Evolutionary conservation across 2,329 filamentous ascomycete species (phyloP).

Genomic region (Sclerotinia nivalis): DNA sequence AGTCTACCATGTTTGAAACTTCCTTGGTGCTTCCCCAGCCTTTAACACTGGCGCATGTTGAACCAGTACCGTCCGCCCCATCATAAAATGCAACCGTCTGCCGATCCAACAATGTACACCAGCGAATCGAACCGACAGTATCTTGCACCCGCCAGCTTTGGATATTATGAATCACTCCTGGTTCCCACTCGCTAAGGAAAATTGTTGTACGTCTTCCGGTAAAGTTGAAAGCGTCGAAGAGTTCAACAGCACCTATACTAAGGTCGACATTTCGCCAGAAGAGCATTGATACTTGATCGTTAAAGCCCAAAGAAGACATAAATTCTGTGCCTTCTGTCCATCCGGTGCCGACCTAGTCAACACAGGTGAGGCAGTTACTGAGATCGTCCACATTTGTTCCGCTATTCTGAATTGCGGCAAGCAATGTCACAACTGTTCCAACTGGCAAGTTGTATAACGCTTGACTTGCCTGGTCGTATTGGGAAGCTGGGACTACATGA

Average conservation of each 20-base stretch:
- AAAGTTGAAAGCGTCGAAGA: neutral
- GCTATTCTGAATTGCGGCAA: neutral
- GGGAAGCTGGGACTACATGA: neutral
- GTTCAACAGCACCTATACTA: conserved; percentile 2
- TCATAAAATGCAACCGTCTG: too few relatives aligned
- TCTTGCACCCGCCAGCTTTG: conserved; percentile 1
- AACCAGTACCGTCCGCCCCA: too few relatives aligned
- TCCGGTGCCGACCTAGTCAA: neutral
- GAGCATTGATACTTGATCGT: neutral
- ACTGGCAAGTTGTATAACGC: conserved; percentile 8
- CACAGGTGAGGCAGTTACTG: neutral
- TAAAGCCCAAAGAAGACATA: neutral
- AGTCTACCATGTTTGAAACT: too few relatives aligned
- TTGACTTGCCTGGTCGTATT: neutral
- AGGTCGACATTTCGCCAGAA: conserved; percentile 13
- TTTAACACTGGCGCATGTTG: too few relatives aligned
- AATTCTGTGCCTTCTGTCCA: neutral
- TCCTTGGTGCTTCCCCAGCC: too few relatives aligned
- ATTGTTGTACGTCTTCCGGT: neutral
- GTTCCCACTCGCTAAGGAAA: conserved; percentile 6
- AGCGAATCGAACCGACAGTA: neutral
- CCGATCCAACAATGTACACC: too few relatives aligned
- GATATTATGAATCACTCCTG: neutral
- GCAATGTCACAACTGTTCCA: neutral
- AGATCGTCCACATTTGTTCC: neutral